Evolutionary conservation across 768 basidiomycete genomes (phyloP), one percentile per base, ranked within the genome.

Genomic region (Rhodocollybia butyracea): DNA sequence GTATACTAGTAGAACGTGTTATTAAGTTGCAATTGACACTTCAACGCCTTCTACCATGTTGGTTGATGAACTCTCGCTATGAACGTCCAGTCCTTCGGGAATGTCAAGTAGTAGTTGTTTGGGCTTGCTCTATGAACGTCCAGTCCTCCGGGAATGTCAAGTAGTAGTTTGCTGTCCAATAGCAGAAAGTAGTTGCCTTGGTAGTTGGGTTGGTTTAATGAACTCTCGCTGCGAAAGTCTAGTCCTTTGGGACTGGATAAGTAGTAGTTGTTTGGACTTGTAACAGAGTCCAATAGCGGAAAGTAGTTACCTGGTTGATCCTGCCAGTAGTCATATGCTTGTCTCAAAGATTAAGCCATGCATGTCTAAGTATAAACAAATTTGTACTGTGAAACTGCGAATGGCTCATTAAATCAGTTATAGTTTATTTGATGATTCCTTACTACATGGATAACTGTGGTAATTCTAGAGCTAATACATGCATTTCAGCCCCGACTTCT

Each of bases 281-380:
- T 50, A 69, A 70, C 74, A 70, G n/a, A n/a, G n/a, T n/a, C n/a
- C n/a, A n/a, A n/a, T n/a, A n/a, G n/a, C n/a, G n/a, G n/a, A n/a
- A n/a, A 78, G 76, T 83, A 83, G 83, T 84, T 84, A 85, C 82
- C 85, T 85, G 84, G 84, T 86, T 86, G 84, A 86, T 86, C 82
- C 83, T 86, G 83, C 85, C 82, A 85, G 83, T 86, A 85, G 83
- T 85, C 81, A 84, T 85, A 85, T 85, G 84, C 84, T 85, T 85
- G 84, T 84, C 83, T 84, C 83, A 84, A 84, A 84, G 83, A 85
- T 83, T 84, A 85, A 85, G 83, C 82, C 84, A 86, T 85, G 84
- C 84, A 86, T 84, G 83, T 77, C n/a, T n/a, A n/a, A n/a, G n/a
- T n/a, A n/a, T n/a, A n/a, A n/a, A n/a, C n/a, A n/a, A n/a, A n/a